Percentiles rank a stretch among this genome's conserved stretches.
Evolutionary conservation across 2,329 filamentous ascomycete genomes (phyloP).

Genomic region (Penicillium expansum): DNA sequence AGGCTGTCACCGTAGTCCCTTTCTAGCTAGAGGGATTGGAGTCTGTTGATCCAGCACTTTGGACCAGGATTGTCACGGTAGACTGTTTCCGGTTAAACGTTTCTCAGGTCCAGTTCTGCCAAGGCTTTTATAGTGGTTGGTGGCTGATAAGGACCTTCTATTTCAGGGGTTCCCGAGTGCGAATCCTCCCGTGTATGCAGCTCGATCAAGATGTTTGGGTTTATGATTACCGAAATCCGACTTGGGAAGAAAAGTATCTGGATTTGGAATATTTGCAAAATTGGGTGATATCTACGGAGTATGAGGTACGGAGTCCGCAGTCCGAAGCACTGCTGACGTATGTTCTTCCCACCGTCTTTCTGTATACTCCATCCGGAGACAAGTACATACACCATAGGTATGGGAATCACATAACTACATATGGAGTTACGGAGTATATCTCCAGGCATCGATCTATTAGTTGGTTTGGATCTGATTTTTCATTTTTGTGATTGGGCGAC

Average conservation of each 20-base stretch:
- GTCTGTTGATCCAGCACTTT: conserved; percentile 2
- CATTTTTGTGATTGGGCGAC: background rate
- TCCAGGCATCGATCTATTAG: background rate
- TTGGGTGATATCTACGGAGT: too few species aligned
- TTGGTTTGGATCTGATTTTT: background rate
- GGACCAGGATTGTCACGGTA: background rate
- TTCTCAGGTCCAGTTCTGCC: background rate
- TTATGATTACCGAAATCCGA: background rate
- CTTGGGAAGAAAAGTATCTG: background rate
- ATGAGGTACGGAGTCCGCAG: too few species aligned
- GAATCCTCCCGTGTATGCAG: background rate
- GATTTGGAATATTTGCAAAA: background rate
- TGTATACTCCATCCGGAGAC: background rate
- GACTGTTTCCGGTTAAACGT: background rate
- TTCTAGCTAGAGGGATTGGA: conserved; percentile 4
- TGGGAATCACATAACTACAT: background rate
- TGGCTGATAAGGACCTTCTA: background rate
- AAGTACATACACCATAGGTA: background rate
- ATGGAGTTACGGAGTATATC: background rate
- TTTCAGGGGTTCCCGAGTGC: background rate
- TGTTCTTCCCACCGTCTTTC: background rate
- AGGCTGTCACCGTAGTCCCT: conserved; percentile 3
- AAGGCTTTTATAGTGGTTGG: background rate
- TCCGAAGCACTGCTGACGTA: background rate
- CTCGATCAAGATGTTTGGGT: background rate